Percentiles rank a stretch among this genome's conserved stretches.
phyloP scores from a whole-genome alignment of 1,284 basidiomycete genomes.

The Mycosarcoma mackinlayi region DNA sequence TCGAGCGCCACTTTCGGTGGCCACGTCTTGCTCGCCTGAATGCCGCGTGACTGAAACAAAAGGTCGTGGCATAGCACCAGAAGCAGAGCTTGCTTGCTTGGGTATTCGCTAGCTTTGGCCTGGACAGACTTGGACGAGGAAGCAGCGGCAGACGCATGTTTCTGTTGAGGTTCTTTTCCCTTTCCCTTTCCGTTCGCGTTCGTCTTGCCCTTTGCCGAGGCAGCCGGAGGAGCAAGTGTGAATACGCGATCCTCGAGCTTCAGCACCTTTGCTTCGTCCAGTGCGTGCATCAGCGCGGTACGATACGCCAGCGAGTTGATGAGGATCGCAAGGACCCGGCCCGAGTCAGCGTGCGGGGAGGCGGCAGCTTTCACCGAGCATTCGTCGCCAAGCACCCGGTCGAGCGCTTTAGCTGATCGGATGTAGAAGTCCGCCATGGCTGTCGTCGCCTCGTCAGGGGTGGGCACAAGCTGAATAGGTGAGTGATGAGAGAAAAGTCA shows the following conservation, averaged over 20 bases:
- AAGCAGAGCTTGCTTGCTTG: slow-evolving; percentile 46
- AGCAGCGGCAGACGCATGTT: no score
- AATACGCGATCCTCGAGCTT: slow-evolving; percentile 46
- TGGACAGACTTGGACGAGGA: no score
- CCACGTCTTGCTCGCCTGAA: slow-evolving; percentile 60
- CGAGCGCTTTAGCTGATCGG: slow-evolving; percentile 51
- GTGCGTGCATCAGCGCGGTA: slow-evolving; percentile 32
- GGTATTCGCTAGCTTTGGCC: slow-evolving; percentile 6
- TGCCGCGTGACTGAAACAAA: slow-evolving; percentile 53
- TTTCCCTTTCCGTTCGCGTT: background rate
- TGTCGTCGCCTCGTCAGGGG: no score
- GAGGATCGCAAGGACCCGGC: slow-evolving; percentile 56
- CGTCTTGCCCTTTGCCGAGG: background rate
- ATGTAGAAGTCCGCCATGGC: slow-evolving; percentile 66
- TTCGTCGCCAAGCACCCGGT: slow-evolving; percentile 49
- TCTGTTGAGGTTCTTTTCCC: no score
- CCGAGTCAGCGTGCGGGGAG: slow-evolving; percentile 42
- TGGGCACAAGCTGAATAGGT: background rate
- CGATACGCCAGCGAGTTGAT: slow-evolving; percentile 59
- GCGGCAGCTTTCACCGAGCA: slow-evolving; percentile 60
- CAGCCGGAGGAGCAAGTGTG: background rate
- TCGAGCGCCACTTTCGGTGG: slow-evolving; percentile 55
- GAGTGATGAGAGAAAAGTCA: background rate
- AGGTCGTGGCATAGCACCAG: slow-evolving; percentile 64
- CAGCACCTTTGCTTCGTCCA: slow-evolving; percentile 33